Evolutionary conservation across 192 early-diverging fungal genomes (phyloP).

Genomic region (Thamnidium elegans): DNA sequence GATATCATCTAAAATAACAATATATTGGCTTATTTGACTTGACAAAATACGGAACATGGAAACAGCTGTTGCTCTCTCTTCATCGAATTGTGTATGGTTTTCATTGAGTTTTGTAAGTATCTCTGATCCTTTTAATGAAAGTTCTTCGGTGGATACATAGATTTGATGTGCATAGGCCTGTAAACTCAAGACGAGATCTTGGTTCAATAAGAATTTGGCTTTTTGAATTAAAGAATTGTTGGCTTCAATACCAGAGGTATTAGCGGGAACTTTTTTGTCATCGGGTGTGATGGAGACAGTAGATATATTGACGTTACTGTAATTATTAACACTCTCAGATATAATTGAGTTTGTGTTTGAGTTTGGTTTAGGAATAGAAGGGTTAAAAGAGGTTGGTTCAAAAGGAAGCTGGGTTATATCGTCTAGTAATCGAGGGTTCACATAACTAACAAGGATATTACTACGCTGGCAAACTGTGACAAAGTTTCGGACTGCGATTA

Average conservation of each 20-base stretch:
- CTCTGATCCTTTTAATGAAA: background rate
- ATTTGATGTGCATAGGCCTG: constrained; percentile 19
- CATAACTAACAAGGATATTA: constrained; percentile 35
- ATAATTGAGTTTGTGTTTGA: too few species aligned
- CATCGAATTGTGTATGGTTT: background rate
- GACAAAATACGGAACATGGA: constrained; percentile 15
- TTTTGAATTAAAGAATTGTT: background rate
- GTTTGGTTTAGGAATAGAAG: constrained; percentile 19
- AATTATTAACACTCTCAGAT: background rate
- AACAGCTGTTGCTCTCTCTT: background rate
- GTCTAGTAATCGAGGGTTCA: constrained; percentile 33
- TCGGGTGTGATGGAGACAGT: too few species aligned
- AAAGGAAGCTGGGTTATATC: too few species aligned
- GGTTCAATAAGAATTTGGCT: constrained; percentile 3
- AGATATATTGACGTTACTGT: background rate
- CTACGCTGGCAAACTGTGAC: constrained; percentile 40
- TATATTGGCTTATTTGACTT: constrained; percentile 22
- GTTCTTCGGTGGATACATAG: constrained; percentile 2
- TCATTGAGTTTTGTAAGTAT: background rate
- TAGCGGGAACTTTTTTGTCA: background rate
- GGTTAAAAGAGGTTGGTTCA: background rate
- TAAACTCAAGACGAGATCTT: constrained; percentile 15
- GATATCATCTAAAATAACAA: constrained; percentile 24
- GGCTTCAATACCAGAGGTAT: background rate
- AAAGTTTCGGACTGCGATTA: constrained; percentile 65